Evolutionary conservation across 163 green algal genomes (phyloP).

Genomic region (Chlorella variabilis): DNA sequence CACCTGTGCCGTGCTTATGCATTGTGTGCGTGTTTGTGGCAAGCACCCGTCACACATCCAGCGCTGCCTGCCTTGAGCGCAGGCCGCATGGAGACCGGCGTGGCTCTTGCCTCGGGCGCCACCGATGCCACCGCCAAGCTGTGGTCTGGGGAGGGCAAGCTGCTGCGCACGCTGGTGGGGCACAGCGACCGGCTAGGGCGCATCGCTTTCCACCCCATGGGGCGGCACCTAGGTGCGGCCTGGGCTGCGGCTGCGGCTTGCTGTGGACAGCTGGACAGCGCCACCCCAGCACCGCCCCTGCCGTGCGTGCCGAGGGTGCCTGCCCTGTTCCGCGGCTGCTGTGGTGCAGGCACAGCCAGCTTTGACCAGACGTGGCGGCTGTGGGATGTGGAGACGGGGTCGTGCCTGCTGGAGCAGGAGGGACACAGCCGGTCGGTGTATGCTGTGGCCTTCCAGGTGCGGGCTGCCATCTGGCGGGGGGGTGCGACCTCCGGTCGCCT

Average conservation of each 20-base stretch:
- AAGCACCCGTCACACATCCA: no score
- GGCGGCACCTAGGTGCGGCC: constrained; percentile 64
- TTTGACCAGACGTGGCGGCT: constrained; percentile 97
- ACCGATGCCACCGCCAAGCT: constrained; percentile 82
- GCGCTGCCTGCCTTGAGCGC: no score
- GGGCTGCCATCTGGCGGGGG: neutral
- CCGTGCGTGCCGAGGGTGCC: no score
- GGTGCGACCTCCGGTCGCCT: neutral
- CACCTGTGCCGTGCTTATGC: no score
- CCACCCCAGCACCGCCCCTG: no score
- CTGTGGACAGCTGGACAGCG: no score
- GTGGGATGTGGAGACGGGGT: constrained; percentile 92
- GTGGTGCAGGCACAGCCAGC: constrained; percentile 80
- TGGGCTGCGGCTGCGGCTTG: no score
- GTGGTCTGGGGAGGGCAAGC: constrained; percentile 66
- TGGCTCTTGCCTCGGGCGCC: constrained; percentile 77
- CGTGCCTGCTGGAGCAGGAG: constrained; percentile 94
- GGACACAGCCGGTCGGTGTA: constrained; percentile 95
- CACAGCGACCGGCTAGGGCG: constrained; percentile 89
- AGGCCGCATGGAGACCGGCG: constrained; percentile 11
- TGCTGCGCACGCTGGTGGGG: constrained; percentile 72
- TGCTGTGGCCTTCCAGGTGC: constrained; percentile 87
- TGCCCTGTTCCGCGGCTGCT: neutral
- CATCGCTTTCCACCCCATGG: constrained; percentile 92
- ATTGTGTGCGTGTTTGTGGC: no score